A percentile compares a stretch with the other conserved stretches of the same genome.
These are phyloP conservation scores for Primulina huaijiensis DNA, from an alignment of 257 asterid species.

Conservation along the genomic window DNA sequence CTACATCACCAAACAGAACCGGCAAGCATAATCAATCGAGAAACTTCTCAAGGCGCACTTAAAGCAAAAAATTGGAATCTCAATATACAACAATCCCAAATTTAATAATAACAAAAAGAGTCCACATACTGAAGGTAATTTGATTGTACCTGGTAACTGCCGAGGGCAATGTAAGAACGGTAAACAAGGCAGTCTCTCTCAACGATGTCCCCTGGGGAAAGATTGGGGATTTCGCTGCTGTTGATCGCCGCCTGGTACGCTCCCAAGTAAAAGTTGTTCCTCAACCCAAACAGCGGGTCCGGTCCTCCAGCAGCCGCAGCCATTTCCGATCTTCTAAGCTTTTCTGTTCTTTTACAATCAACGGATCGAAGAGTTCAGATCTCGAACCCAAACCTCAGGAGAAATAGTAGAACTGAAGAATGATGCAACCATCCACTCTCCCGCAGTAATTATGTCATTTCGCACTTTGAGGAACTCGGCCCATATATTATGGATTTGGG, in stretches of 20 bases:
- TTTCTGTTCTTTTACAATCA: not conserved
- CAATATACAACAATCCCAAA: not conserved
- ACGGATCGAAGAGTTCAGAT: not conserved
- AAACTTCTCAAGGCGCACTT: not conserved
- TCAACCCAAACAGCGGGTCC: conserved; percentile 76
- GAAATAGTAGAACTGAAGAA: not conserved
- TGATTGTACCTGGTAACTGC: conserved; percentile 29
- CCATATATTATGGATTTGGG: not conserved
- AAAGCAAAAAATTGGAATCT: not conserved
- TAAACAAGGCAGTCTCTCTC: conserved; percentile 81
- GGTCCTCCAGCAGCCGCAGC: conserved; percentile 67
- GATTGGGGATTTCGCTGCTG: conserved; percentile 86
- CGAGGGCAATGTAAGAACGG: conserved; percentile 75
- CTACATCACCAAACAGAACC: conserved; percentile 29
- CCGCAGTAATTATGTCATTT: not conserved
- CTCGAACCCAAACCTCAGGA: not conserved
- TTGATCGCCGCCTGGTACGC: conserved; percentile 97
- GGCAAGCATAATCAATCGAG: not conserved
- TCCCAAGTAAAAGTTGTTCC: conserved; percentile 86
- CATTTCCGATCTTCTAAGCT: conserved; percentile 16
- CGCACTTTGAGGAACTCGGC: not conserved
- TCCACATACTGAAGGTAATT: not conserved
- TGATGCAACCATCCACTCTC: not conserved
- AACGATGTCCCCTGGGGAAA: conserved; percentile 68
- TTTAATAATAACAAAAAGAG: conserved; percentile 18